Evolutionary conservation across 1,139 yeast species (phyloP).

Genomic region (Pneumocystis sp.): DNA sequence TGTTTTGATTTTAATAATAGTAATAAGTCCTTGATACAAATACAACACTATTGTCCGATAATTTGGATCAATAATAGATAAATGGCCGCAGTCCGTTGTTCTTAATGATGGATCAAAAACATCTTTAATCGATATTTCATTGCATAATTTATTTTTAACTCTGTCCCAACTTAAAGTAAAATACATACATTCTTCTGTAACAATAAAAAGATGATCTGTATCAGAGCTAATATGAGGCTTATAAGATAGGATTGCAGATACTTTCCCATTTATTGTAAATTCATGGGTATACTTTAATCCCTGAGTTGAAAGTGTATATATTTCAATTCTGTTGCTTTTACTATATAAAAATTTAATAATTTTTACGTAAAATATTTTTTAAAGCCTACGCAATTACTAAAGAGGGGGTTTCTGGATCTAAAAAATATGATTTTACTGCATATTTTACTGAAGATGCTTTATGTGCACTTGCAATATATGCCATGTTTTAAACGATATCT

Average conservation of each 20-base stretch:
- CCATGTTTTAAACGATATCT: constrained; percentile 6
- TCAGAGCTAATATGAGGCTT: constrained; percentile 2
- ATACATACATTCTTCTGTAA: constrained; percentile 13
- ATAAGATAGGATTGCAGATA: constrained; percentile 8
- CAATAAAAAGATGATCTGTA: constrained; percentile 14
- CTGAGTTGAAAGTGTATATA: constrained; percentile 11
- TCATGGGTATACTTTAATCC: constrained; percentile 11
- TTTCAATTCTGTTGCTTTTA: constrained; percentile 11
- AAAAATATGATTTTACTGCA: constrained; percentile 14
- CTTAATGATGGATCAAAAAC: constrained; percentile 12
- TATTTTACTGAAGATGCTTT: constrained; percentile 16
- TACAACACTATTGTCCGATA: constrained; percentile 13
- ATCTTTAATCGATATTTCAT: constrained; percentile 10
- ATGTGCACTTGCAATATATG: constrained; percentile 15
- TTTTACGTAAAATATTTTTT: constrained; percentile 7
- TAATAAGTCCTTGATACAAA: constrained; percentile 14
- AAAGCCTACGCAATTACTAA: constrained; percentile 13
- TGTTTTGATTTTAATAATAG: constrained; percentile 13
- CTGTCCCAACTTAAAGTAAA: constrained; percentile 13
- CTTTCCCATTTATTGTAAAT: constrained; percentile 12
- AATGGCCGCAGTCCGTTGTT: constrained; percentile 13
- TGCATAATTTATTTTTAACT: constrained; percentile 4
- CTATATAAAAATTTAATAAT: background rate
- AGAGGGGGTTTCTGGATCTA: constrained; percentile 7
- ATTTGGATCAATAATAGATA: constrained; percentile 14